Evolutionary conservation across 768 basidiomycete species (phyloP).

Genomic region (Floccularia luteovirens): DNA sequence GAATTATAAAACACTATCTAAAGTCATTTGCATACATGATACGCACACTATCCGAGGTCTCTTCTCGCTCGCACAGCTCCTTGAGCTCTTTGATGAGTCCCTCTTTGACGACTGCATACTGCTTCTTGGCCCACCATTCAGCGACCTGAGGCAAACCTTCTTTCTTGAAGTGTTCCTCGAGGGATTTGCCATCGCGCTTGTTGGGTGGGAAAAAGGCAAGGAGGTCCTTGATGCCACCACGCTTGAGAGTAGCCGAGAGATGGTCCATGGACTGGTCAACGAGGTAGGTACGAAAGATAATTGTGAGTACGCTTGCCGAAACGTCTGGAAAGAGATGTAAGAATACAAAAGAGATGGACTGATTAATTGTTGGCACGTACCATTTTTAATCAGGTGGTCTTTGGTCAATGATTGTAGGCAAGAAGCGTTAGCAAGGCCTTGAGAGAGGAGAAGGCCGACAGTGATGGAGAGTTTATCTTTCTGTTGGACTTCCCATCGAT

Average conservation of each 20-base stretch:
- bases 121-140: slow-evolving; percentile 94
- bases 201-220: slow-evolving; percentile 82
- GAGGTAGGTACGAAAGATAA: slow-evolving; percentile 78
- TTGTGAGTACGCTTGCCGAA: slow-evolving; percentile 66
- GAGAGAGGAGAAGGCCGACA: slow-evolving; percentile 75
- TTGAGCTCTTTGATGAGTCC: slow-evolving; percentile 61
- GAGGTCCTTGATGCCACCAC: slow-evolving; percentile 81
- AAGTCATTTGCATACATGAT: not conserved
- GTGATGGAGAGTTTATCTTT: slow-evolving; percentile 81
- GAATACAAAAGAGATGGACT: slow-evolving; percentile 1
- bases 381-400: slow-evolving; percentile 95
- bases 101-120: slow-evolving; percentile 77
- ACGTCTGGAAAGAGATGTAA: slow-evolving; percentile 43
- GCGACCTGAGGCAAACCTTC: slow-evolving; percentile 72
- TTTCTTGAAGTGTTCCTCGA: slow-evolving; percentile 85
- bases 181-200: slow-evolving; percentile 62
- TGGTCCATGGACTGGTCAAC: slow-evolving; percentile 85
- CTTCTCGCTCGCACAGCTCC: slow-evolving; percentile 64
- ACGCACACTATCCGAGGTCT: slow-evolving; percentile 60
- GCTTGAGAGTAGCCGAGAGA: slow-evolving; percentile 72
- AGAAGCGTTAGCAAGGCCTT: slow-evolving; percentile 71
- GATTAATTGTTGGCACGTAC: slow-evolving; percentile 26
- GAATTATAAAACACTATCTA: not conserved
- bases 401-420: slow-evolving; percentile 81
- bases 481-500: slow-evolving; percentile 73